These are phyloP conservation scores for Fusarium siculi DNA, from an alignment of 2,329 filamentous ascomycete species.

Conservation along the genomic window DNA sequence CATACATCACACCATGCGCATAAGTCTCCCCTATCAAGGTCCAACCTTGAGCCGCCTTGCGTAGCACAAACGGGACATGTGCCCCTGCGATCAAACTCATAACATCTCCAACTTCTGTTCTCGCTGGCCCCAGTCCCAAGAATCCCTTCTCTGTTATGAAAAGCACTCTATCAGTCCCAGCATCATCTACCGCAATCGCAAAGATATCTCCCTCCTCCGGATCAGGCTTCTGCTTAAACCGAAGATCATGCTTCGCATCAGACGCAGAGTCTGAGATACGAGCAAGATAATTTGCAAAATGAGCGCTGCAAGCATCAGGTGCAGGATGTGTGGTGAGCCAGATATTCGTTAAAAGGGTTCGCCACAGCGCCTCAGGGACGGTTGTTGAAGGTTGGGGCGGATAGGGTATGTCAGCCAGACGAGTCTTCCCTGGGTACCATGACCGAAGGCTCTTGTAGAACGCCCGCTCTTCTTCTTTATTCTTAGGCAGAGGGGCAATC, in stretches of 20 bases:
- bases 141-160: not conserved
- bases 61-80: conserved; percentile 5
- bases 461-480: not conserved
- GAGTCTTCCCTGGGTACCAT: not conserved
- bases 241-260: not conserved
- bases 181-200: conserved; percentile 5
- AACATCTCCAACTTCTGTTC: not conserved
- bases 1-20: conserved; percentile 2
- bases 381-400: not conserved
- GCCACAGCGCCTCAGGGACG: not conserved
- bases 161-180: not conserved
- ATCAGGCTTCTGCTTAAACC: not conserved
- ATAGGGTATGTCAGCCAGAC: not conserved
- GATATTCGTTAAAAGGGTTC: conserved; percentile 1
- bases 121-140: not conserved
- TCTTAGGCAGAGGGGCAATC: not conserved
- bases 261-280: not conserved
- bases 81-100: not conserved
- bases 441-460: not conserved
- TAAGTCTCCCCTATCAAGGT: conserved; percentile 3
- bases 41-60: accelerated
- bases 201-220: conserved; percentile 14
- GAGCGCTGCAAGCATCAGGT: not conserved
- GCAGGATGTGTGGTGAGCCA: conserved; percentile 15
- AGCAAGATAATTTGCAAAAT: conserved; percentile 10